Base-by-base conservation (phyloP, 495 filamentous ascomycete species). In the Xylaria curta region DNA sequence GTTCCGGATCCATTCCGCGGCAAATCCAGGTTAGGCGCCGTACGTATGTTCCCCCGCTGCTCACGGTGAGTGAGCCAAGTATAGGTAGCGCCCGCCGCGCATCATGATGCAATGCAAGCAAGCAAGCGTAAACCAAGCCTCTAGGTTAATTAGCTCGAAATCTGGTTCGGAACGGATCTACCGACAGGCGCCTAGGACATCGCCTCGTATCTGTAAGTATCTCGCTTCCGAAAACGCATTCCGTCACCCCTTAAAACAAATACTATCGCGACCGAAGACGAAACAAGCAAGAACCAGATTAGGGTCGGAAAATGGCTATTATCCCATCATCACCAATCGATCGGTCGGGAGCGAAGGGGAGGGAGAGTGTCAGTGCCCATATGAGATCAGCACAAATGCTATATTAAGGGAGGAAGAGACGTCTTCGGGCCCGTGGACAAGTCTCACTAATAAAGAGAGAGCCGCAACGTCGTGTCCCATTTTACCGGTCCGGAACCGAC, bases 401-500 rank as follows among this genome's bases (percentile, higher is more conserved):
- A 65, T 65, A 44, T 49, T 65, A 49, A 44, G 62, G 26, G 65
- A 60, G 58, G 58, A 60, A 60, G 17, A 36, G 31, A 46, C 24
- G 19, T 28, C n/a, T 36, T 68, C 66, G 66, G 66, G 53, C 17
- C 66, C 66, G 66, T 47, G 6, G 53, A 59, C n/a, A 33, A 12
- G n/a, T 68, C 66, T 21, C 66, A 40, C 53, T 17, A 46, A 68
- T 38, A 47, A 31, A 44, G n/a, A 26, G 21, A 42, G 6, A 21
- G 65, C 65, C 19, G 47, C 47, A 49, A 38, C 17, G 47, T 54
- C 46, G 40, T 21, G 33, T 44, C 24, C 24, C 40, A 15, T 31
- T 38, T 9, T n/a, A 38, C 53, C 66, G 38, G 38, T 1, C 36
- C 66, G 66, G 66, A 68, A 59, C 66, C 66, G 66, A 68, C n/a